Evolutionary conservation across 768 basidiomycete species (phyloP).

Genomic region (Mycena latifolia): DNA sequence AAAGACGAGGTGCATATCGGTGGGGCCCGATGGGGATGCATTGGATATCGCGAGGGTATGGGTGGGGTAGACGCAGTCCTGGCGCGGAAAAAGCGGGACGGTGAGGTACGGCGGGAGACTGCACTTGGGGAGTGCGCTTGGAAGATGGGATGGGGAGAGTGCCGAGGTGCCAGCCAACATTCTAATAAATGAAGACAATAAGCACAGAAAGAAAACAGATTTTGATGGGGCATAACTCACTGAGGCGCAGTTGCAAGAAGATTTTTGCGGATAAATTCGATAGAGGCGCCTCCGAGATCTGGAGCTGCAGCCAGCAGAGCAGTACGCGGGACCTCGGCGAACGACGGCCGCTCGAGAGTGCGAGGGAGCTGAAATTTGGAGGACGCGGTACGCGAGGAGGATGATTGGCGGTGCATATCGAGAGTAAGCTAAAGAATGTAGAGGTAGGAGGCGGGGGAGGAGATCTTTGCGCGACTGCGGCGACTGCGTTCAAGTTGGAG

Average conservation of each 20-base stretch:
- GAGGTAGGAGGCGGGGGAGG: background rate
- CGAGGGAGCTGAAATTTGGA: slow-evolving; percentile 76
- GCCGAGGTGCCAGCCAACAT: slow-evolving; percentile 68
- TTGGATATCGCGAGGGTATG: slow-evolving; percentile 67
- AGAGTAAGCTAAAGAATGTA: slow-evolving; percentile 7
- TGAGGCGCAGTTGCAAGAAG: slow-evolving; percentile 60
- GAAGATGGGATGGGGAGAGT: slow-evolving; percentile 67
- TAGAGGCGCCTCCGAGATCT: slow-evolving; percentile 71
- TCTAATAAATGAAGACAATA: slow-evolving; percentile 45
- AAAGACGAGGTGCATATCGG: slow-evolving; percentile 62
- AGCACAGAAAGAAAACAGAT: slow-evolving; percentile 29
- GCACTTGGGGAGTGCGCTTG: slow-evolving; percentile 73
- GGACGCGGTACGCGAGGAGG: slow-evolving; percentile 34
- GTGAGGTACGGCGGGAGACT: slow-evolving; percentile 73
- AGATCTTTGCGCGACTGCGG: slow-evolving; percentile 6
- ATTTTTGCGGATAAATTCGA: slow-evolving; percentile 76
- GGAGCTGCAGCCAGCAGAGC: slow-evolving; percentile 76
- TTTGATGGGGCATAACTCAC: slow-evolving; percentile 45
- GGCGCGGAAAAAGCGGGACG: slow-evolving; percentile 51
- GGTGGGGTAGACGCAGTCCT: slow-evolving; percentile 58
- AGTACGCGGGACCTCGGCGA: slow-evolving; percentile 67
- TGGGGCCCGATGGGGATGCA: slow-evolving; percentile 43
- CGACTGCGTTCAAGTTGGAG: slow-evolving; percentile 6
- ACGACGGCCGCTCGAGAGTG: slow-evolving; percentile 72
- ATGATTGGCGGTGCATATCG: slow-evolving; percentile 20